Base-by-base conservation (phyloP, 495 filamentous ascomycete species). In the Margaritispora aquatica region DNA sequence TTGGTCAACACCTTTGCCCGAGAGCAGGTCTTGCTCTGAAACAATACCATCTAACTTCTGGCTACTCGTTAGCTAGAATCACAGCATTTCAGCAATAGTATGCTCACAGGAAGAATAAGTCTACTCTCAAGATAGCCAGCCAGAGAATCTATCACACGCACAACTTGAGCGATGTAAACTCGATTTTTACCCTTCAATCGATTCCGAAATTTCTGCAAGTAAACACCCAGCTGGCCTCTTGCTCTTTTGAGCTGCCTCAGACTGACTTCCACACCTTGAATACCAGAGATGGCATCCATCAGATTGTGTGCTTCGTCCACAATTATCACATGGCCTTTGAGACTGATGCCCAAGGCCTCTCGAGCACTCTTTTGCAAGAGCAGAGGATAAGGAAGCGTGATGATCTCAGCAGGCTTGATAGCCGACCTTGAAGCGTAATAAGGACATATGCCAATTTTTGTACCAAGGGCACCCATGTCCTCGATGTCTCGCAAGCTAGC, bases 231-330 rank as follows among this genome's bases (percentile, higher is more conserved):
- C 69, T 95, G 88, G 24, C 80, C 77, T 60, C 88, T 79, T 15
- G 88, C 86, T 24, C 75, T 79, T 56, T 85, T 79, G 19, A 97
- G 71, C 62, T 97, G 92, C 22, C 68, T 69, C 4, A 93, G 75
- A 10, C 84, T 83, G 24, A 97, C 79, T 38, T 85, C 81, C 3
- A 89, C 81, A 1, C 94, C 95, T 67, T 97, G 83, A 53, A 96
- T 93, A 22, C 84, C 86, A 1, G 89, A 81, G 47, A 98, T 92
- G 1, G 93, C 89, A 70, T 96, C 92, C 85, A 97, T 97, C 27
- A 98, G 80, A 69, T 98, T 98, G 68, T 98, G 94, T 0, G 95
- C 94, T 74, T 98, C 94, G 66, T 98, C 94, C 62, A 98, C 89
- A 46, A 98, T 88, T 22, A 98, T 82, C 1, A 97, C 78, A 69